phyloP scores from a whole-genome alignment of 257 asterid species.

The Solanum arcanum region DNA sequence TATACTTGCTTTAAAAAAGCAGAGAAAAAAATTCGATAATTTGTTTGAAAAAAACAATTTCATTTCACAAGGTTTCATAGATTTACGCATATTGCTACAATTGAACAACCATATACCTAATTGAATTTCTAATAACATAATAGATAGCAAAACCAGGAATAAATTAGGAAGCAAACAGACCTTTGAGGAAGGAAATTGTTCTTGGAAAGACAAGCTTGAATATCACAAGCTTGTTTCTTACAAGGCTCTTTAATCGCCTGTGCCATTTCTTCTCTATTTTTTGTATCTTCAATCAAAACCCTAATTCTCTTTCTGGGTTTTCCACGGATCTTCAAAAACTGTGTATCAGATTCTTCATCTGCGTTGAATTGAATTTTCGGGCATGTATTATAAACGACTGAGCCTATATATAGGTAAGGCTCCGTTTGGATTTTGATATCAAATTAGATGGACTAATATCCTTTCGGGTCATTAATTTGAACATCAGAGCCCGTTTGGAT shows the following conservation, averaged over 20 bases:
- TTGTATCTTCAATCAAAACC: background rate
- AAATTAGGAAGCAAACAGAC: constrained; percentile 8
- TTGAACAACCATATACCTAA: background rate
- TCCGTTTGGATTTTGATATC: background rate
- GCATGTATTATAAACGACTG: background rate
- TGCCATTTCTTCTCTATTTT: constrained; percentile 28
- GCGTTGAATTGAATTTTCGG: background rate
- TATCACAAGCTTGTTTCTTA: constrained; percentile 87
- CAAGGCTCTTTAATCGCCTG: constrained; percentile 90
- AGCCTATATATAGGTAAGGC: background rate
- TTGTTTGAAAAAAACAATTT: too few species aligned
- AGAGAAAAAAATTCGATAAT: too few species aligned
- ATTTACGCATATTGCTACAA: background rate
- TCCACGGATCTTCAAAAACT: background rate
- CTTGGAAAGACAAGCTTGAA: constrained; percentile 95
- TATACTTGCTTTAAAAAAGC: too few species aligned
- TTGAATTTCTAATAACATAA: background rate
- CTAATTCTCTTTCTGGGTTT: background rate
- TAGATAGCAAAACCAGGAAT: too few species aligned
- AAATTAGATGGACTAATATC: background rate
- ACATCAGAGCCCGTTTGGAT: background rate
- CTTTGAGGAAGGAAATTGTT: constrained; percentile 80
- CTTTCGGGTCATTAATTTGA: background rate
- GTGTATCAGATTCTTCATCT: background rate
- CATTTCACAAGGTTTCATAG: too few species aligned